These are phyloP conservation scores for Tetrapisispora taiwanensis DNA, from an alignment of 805 yeast genomes.

Conservation along the genomic window DNA sequence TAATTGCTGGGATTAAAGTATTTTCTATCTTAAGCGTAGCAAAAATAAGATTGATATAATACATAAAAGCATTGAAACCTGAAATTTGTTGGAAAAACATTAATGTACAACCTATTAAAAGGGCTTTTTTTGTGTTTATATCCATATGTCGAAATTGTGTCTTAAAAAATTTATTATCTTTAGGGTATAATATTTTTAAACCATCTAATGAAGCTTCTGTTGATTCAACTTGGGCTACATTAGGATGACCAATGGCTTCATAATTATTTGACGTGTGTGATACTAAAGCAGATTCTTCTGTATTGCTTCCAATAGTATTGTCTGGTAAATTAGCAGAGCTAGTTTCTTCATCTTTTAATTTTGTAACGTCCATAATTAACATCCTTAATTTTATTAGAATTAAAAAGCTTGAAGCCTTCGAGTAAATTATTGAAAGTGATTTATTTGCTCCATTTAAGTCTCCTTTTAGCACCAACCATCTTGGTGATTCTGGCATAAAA, in stretches of 20 bases:
- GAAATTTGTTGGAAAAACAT: slow-evolving; percentile 49
- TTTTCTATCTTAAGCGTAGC: slow-evolving; percentile 27
- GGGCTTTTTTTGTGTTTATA: slow-evolving; percentile 29
- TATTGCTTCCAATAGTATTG: neutral
- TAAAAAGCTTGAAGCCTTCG: slow-evolving; percentile 29
- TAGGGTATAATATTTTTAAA: neutral
- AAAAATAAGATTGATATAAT: slow-evolving; percentile 50
- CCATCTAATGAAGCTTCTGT: neutral
- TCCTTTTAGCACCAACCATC: slow-evolving; percentile 33
- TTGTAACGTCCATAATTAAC: slow-evolving; percentile 37
- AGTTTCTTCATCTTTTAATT: slow-evolving; percentile 14
- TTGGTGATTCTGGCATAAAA: slow-evolving; percentile 44
- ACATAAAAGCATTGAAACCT: slow-evolving; percentile 57
- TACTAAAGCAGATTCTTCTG: neutral
- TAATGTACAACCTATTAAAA: slow-evolving; percentile 40
- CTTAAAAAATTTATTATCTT: neutral
- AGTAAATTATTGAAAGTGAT: slow-evolving; percentile 37
- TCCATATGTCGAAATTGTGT: neutral
- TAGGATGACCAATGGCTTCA: neutral
- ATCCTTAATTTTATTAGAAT: slow-evolving; percentile 37
- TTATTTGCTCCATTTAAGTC: slow-evolving; percentile 30
- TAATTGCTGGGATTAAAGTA: slow-evolving; percentile 47
- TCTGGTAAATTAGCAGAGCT: neutral
- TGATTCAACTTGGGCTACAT: neutral
- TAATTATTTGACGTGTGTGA: neutral